Conservation (phyloP, 148 eudicot species). For the Vaccinium darrowii region DNA sequence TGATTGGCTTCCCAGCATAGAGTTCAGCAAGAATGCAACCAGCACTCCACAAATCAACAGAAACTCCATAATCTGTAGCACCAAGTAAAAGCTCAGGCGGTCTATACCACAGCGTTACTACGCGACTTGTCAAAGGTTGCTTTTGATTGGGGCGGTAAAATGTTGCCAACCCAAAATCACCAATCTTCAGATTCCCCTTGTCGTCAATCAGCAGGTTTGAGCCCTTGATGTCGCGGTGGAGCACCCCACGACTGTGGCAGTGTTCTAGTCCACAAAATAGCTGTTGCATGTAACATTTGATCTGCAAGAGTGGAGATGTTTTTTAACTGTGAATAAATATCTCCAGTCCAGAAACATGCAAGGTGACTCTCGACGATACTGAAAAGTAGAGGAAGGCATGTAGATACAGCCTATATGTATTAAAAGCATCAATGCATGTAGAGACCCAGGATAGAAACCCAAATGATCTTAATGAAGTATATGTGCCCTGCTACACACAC, state of each 20-base stretch:
- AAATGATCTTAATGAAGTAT: not conserved
- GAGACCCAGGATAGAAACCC: not conserved
- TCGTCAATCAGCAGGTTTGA: constrained; percentile 56
- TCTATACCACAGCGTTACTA: constrained; percentile 69
- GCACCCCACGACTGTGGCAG: constrained; percentile 60
- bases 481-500: not conserved
- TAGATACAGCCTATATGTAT: not conserved
- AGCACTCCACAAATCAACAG: constrained; percentile 72
- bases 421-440: not conserved
- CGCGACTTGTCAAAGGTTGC: constrained; percentile 69
- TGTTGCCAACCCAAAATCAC: constrained; percentile 65
- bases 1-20: constrained; percentile 59
- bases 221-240: constrained; percentile 71
- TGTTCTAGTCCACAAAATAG: constrained; percentile 59
- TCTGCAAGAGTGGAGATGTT: constrained; percentile 31
- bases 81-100: constrained; percentile 78
- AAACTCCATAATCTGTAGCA: constrained; percentile 53
- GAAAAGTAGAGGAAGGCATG: not conserved
- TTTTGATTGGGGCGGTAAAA: constrained; percentile 39
- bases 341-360: not conserved
- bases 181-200: constrained; percentile 61
- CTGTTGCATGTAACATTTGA: constrained; percentile 65
- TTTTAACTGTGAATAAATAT: not conserved
- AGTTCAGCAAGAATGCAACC: constrained; percentile 70
- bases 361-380: not conserved